A percentile compares a stretch with the other conserved stretches of the same genome.
Evolutionary conservation across 2,329 filamentous ascomycete species (phyloP).

Genomic region (Aureobasidium sp.): DNA sequence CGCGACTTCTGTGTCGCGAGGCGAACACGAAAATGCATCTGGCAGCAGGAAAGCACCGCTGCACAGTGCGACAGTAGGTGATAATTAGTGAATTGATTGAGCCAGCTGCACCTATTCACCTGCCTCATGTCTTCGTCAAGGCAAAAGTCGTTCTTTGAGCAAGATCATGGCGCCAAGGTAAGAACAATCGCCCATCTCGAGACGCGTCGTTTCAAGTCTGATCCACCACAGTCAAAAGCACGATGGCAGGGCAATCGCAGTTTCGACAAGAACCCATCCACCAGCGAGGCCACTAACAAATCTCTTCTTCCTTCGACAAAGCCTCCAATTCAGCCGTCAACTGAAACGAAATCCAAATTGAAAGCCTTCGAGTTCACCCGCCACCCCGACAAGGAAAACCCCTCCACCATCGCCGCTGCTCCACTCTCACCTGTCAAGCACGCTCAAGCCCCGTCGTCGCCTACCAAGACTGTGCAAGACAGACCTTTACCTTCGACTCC

Average conservation of each 20-base stretch:
- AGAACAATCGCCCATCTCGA: background rate
- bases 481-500: slow-evolving; percentile 50
- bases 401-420: background rate
- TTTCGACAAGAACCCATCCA: slow-evolving; percentile 22
- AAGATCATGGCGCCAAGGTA: slow-evolving; percentile 38
- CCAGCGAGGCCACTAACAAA: background rate
- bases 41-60: background rate
- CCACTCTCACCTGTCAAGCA: slow-evolving; percentile 9
- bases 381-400: slow-evolving; percentile 17
- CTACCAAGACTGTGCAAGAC: slow-evolving; percentile 23
- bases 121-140: slow-evolving; percentile 39
- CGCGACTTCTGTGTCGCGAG: slow-evolving; percentile 4
- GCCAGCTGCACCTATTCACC: background rate
- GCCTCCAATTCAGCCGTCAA: slow-evolving; percentile 43
- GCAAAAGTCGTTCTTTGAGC: slow-evolving; percentile 48
- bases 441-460: slow-evolving; percentile 4
- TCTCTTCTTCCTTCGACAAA: slow-evolving; percentile 22
- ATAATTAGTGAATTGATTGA: background rate
- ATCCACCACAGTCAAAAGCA: slow-evolving; percentile 16
- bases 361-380: slow-evolving; percentile 48
- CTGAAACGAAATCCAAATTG: slow-evolving; percentile 48
- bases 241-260: slow-evolving; percentile 17
- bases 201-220: background rate
- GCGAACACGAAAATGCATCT: background rate
- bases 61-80: background rate